Conservation (phyloP, 2,329 filamentous ascomycete genomes). For the Talaromyces sp. region DNA sequence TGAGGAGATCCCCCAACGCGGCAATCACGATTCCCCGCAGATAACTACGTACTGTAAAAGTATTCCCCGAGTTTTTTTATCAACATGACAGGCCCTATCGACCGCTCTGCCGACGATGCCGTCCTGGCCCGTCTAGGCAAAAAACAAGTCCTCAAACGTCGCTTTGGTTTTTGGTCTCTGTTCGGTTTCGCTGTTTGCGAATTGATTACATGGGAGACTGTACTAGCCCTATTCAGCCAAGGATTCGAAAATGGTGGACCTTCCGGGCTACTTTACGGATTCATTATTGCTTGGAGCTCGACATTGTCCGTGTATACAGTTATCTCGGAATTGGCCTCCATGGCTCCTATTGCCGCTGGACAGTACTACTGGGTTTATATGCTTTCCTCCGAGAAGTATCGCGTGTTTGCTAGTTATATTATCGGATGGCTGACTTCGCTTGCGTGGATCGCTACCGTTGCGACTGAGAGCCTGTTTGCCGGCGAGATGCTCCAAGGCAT, state of each 20-base stretch:
- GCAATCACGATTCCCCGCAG: neutral
- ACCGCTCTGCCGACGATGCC: conserved; percentile 30
- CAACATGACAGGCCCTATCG: conserved; percentile 13
- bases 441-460: conserved; percentile 45
- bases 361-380: conserved; percentile 50
- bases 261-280: conserved; percentile 51
- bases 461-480: conserved; percentile 44
- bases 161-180: conserved; percentile 43
- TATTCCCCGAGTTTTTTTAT: neutral
- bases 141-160: conserved; percentile 45
- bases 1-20: neutral
- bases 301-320: conserved; percentile 49
- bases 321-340: conserved; percentile 47
- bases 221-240: conserved; percentile 43
- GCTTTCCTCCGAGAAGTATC: conserved; percentile 41
- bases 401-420: conserved; percentile 44
- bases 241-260: conserved; percentile 47
- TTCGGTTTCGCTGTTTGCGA: conserved; percentile 47
- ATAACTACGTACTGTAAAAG: conserved; percentile 4
- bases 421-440: conserved; percentile 44
- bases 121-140: conserved; percentile 44
- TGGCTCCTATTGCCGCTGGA: conserved; percentile 47
- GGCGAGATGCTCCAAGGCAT: conserved; percentile 47
- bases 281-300: conserved; percentile 51
- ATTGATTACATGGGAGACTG: conserved; percentile 47